Base-by-base conservation (phyloP, 2,329 filamentous ascomycete species). In the Dryadomyces quercivorus region DNA sequence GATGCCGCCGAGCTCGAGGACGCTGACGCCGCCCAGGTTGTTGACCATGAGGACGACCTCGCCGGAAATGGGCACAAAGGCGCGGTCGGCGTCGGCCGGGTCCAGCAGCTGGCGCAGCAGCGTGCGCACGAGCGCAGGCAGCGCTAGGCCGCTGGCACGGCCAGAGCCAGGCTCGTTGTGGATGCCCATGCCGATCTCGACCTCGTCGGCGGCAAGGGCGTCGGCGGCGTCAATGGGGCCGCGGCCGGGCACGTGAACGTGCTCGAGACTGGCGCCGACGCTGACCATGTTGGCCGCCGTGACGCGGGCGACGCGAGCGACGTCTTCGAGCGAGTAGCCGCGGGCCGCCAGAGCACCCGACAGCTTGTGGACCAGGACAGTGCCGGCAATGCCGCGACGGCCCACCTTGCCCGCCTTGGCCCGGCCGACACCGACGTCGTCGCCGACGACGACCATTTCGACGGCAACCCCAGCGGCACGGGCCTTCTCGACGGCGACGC, bases 201-300 rank as follows among this genome's bases (percentile, higher is more conserved):
- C 77, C 64, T 83, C 77, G 43, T 72, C 76, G 3, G 61, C 67
- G 49, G 70, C 75, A 55, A 92, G 69, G 45, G 61, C 66, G 31
- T 82, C 78, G 12, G 73, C 73, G 46, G 75, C 75, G 0, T 64
- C 63, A 12, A 61, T 61, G 5, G 73, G 65, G 1, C 73, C 78
- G 57, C 90, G 78, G 4, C 92, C 91, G 0, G 92, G 92, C 0
- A 96, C 88, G 65, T 96, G 92, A n/a, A 96, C 91, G 66, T 95
- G 91, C 59, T 86, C 85, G 45, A 96, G 72, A 53, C 87, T 92
- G 3, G 88, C 86, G 16, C 91, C 92, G 21, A 96, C 87, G 45
- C 86, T 90, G 38, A 94, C 86, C 7, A 92, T 70, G 65, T 95
- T 95, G 18, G 80, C 75, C 2, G 87, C 84, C 3, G 81, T 80